Percentiles rank a stretch among this genome's conserved stretches.
These are phyloP conservation scores for Sodiomyces alkalinus DNA, from an alignment of 2,329 filamentous ascomycete species.

Conservation along the genomic window DNA sequence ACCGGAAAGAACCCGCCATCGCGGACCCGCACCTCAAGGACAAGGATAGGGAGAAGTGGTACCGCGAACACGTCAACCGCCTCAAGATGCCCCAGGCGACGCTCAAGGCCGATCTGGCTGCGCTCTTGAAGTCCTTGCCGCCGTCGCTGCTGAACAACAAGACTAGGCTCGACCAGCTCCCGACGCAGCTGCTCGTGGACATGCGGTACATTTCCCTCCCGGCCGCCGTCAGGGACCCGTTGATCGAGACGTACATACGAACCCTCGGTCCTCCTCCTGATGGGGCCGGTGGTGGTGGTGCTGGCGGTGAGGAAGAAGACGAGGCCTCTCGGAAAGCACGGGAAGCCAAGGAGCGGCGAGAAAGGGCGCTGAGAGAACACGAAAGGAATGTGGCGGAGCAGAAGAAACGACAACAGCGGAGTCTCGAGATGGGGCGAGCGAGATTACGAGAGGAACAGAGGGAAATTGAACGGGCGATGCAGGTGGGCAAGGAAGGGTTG, in stretches of 20 bases:
- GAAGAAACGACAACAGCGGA: constrained; percentile 41
- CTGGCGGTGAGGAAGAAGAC: constrained; percentile 24
- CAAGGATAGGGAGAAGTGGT: constrained; percentile 66
- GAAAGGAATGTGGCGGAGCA: constrained; percentile 52
- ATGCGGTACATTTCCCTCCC: constrained; percentile 56
- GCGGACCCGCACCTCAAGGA: constrained; percentile 55
- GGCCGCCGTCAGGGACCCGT: constrained; percentile 40
- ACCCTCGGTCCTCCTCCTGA: constrained; percentile 43
- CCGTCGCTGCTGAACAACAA: constrained; percentile 41
- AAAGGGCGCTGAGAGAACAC: constrained; percentile 37
- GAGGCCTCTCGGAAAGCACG: constrained; percentile 32
- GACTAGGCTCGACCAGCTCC: constrained; percentile 41
- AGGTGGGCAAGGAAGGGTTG: constrained; percentile 49
- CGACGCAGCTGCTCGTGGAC: constrained; percentile 47
- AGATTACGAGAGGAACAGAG: constrained; percentile 49
- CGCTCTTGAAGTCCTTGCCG: constrained; percentile 48
- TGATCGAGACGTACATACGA: constrained; percentile 52
- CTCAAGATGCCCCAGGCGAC: constrained; percentile 50
- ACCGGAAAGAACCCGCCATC: constrained; percentile 68
- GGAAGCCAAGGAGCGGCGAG: constrained; percentile 41
- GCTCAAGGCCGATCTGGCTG: constrained; percentile 54
- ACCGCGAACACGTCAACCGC: constrained; percentile 56
- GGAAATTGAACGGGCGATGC: constrained; percentile 54
- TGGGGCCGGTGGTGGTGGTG: neutral
- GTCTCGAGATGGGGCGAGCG: constrained; percentile 44